Conservation (phyloP, 179 eudicot species). For the Carnegiea gigantea region DNA sequence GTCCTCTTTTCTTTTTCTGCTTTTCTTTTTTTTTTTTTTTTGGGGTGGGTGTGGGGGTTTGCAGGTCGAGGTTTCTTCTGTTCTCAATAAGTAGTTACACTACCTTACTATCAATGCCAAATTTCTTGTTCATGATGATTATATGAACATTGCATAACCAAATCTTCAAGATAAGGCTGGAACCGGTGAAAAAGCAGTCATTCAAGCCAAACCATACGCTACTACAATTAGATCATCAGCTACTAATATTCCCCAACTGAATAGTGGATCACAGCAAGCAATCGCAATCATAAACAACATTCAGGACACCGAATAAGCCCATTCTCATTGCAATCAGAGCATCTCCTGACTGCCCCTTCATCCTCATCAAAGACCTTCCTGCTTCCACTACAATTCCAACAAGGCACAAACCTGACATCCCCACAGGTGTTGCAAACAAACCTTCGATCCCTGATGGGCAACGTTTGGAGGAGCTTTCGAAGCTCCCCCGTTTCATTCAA, state of each 20-base stretch:
- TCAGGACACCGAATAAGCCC: slow-evolving; percentile 75
- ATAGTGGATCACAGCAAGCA: slow-evolving; percentile 3
- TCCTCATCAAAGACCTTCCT: slow-evolving; percentile 80
- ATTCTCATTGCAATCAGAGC: slow-evolving; percentile 76
- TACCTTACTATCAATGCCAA: slow-evolving; percentile 21
- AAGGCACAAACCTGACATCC: slow-evolving; percentile 76
- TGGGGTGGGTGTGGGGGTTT: neutral
- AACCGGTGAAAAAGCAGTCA: too few relatives aligned
- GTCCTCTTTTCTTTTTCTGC: neutral
- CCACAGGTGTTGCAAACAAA: slow-evolving; percentile 68
- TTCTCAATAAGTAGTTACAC: slow-evolving; percentile 20
- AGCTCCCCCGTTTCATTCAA: slow-evolving; percentile 71
- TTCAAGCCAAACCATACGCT: neutral
- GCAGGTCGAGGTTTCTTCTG: neutral
- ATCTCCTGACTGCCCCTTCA: slow-evolving; percentile 56
- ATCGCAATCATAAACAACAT: slow-evolving; percentile 42
- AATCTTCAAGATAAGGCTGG: neutral
- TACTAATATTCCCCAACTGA: neutral
- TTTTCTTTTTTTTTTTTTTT: slow-evolving; percentile 5
- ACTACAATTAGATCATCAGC: slow-evolving; percentile 15
- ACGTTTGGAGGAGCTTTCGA: slow-evolving; percentile 49
- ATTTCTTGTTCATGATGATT: slow-evolving; percentile 26
- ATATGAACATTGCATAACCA: slow-evolving; percentile 34
- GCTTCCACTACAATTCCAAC: slow-evolving; percentile 74
- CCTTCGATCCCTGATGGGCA: slow-evolving; percentile 46